These are phyloP conservation scores for Aspergillus sp. DNA, from an alignment of 2,329 filamentous ascomycete species.

Conservation along the genomic window DNA sequence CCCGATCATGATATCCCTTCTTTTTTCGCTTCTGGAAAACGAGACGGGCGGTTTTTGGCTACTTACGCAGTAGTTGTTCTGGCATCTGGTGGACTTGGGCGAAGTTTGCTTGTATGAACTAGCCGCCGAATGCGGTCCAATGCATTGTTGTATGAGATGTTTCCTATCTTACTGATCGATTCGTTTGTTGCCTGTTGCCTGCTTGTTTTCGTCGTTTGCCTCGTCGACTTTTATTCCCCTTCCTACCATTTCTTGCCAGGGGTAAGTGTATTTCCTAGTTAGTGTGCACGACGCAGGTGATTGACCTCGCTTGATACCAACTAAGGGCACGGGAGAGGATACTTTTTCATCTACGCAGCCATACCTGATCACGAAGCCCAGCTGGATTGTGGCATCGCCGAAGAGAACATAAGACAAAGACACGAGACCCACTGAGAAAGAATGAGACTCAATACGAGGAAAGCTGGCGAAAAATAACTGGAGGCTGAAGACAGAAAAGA, in stretches of 20 bases:
- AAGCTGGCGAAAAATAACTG: background rate
- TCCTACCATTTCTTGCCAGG: background rate
- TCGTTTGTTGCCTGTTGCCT: constrained; percentile 9
- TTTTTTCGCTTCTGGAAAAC: constrained; percentile 13
- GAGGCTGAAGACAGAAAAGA: background rate
- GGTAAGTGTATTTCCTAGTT: constrained; percentile 10
- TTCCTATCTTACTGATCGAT: constrained; percentile 15
- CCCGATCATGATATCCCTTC: constrained; percentile 11
- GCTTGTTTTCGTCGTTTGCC: constrained; percentile 4
- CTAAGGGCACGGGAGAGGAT: background rate
- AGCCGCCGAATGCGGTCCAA: constrained; percentile 22
- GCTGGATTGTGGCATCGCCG: constrained; percentile 9
- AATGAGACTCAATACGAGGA: background rate
- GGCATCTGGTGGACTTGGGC: constrained; percentile 25
- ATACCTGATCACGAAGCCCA: constrained; percentile 7
- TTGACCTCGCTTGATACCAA: background rate
- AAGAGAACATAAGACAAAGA: background rate
- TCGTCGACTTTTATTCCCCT: constrained; percentile 1
- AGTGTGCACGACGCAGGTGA: background rate
- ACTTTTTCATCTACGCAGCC: background rate
- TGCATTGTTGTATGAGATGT: constrained; percentile 29
- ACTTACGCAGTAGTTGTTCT: constrained; percentile 26
- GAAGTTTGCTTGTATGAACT: constrained; percentile 17
- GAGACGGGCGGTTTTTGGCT: constrained; percentile 17
- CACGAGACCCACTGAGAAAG: background rate